These are phyloP conservation scores for Euphorbia peplus DNA, from an alignment of 345 rosid genomes.

Conservation along the genomic window DNA sequence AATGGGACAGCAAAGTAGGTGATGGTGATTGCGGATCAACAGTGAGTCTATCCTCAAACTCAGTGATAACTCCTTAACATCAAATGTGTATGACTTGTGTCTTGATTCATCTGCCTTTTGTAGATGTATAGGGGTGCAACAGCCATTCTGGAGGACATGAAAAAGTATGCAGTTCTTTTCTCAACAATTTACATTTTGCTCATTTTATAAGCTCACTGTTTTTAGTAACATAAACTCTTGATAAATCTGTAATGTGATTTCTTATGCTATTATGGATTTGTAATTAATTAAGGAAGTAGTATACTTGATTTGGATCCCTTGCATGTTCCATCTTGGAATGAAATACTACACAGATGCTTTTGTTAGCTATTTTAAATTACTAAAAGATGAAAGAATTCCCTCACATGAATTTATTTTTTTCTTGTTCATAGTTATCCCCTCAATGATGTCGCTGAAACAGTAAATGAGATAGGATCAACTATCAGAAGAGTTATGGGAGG, in stretches of 20 bases:
- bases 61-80: conserved; percentile 2
- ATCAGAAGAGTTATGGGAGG: conserved; percentile 93
- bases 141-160: conserved; percentile 83
- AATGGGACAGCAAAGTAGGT: conserved; percentile 95
- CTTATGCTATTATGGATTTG: not conserved
- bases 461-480: conserved; percentile 81
- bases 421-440: conserved; percentile 77
- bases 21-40: conserved; percentile 99
- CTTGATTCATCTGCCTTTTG: conserved; percentile 20
- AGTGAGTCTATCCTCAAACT: conserved; percentile 44
- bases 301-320: not conserved
- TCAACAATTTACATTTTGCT: conserved; percentile 11
- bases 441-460: conserved; percentile 86
- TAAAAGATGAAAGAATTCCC: not conserved
- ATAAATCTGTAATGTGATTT: not conserved
- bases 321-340: not conserved
- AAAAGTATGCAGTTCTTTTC: conserved; percentile 53
- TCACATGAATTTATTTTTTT: conserved; percentile 12
- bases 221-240: not conserved
- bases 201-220: not conserved
- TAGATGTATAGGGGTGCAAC: conserved; percentile 89
- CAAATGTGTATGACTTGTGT: conserved; percentile 1
- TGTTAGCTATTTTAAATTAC: not conserved
- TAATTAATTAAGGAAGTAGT: not conserved
- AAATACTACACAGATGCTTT: not conserved